Evolutionary conservation across 176 grass and related monocot genomes (phyloP).

Genomic region (Triticum monococcum): DNA sequence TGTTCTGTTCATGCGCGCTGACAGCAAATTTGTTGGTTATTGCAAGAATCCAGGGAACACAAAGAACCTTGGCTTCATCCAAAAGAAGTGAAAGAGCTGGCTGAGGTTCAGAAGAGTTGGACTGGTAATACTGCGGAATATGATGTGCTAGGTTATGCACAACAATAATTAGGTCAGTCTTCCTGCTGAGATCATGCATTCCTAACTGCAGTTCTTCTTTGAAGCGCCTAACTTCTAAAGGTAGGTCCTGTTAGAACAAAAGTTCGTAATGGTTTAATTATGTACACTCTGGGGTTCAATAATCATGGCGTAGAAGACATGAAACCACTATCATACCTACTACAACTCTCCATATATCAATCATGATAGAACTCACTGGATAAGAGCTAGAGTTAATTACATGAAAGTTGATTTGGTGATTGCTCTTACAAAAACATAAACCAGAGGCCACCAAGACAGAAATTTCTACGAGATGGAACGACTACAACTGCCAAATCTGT

Average conservation of each 20-base stretch:
- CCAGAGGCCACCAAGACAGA: neutral
- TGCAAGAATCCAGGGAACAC: conserved; percentile 84
- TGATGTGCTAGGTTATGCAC: conserved; percentile 94
- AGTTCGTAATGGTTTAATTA: conserved; percentile 2
- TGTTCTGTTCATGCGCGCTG: conserved; percentile 64
- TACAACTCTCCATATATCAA: neutral
- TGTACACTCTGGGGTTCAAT: conserved; percentile 2
- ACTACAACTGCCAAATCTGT: neutral
- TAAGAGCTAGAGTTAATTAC: conserved; percentile 19
- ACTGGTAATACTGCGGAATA: conserved; percentile 56
- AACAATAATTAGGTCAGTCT: conserved; percentile 80
- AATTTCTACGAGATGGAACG: neutral
- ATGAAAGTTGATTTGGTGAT: conserved; percentile 1
- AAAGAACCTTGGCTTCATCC: conserved; percentile 73
- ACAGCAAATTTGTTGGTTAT: conserved; percentile 94
- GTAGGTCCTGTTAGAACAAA: conserved; percentile 61
- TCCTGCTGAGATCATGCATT: conserved; percentile 56
- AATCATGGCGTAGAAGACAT: neutral
- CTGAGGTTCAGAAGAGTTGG: conserved; percentile 42
- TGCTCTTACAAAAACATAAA: conserved; percentile 18
- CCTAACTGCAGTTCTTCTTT: conserved; percentile 76
- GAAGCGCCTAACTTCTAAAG: conserved; percentile 57
- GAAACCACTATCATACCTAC: neutral
- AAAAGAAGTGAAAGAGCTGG: conserved; percentile 82
- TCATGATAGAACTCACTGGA: neutral